Base-by-base conservation (phyloP, 257 asterid genomes). In the Anisodus tanguticus region DNA sequence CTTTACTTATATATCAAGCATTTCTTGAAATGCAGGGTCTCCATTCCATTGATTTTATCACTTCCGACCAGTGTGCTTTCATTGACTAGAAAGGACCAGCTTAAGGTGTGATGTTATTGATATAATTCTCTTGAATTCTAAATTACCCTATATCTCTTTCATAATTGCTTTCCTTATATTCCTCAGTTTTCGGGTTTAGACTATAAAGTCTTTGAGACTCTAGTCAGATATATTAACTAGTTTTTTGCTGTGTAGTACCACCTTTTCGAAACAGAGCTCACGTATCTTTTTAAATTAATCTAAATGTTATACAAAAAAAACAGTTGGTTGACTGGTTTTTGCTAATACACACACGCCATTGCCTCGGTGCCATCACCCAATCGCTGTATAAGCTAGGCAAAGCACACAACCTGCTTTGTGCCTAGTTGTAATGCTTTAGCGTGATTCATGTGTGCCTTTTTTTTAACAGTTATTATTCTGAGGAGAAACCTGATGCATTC, bases 51-150 rank as follows among this genome's bases (percentile, higher is more conserved):
- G 89, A 92, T 96, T 87, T 88, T 93, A 85, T 96, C 98, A 69
- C 91, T 94, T 83, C 98, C 98, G 9, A 90, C 95, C 69, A 87
- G 97, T 82, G 96, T 96, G 83, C 91, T 93, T 80, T 96, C 99
- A 8, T 86, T 88, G 84, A 91, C 97, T 85, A 91, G 86, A 86
- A 93, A 92, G 70, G 97, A 94, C 88, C 94, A 91, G 80, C 93
- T 96, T 84, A 93, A 94, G 99, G 99, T 95, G 88, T 51, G 90
- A 37, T 58, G 35, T 77, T 84, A 84, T 77, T 51, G 8, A 77
- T 26, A 77, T 53, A 74, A 55, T 54, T n/a, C 79, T 81, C 63
- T 80, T 83, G 22, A 82, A 77, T 80, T 39, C 69, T 87, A 49
- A 58, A 51, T 71, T 69, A 53, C 49, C 41, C 49, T 4, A 71